Evolutionary conservation across 1,284 basidiomycete genomes (phyloP).

Genomic region (Sanghuangporus baumii): DNA sequence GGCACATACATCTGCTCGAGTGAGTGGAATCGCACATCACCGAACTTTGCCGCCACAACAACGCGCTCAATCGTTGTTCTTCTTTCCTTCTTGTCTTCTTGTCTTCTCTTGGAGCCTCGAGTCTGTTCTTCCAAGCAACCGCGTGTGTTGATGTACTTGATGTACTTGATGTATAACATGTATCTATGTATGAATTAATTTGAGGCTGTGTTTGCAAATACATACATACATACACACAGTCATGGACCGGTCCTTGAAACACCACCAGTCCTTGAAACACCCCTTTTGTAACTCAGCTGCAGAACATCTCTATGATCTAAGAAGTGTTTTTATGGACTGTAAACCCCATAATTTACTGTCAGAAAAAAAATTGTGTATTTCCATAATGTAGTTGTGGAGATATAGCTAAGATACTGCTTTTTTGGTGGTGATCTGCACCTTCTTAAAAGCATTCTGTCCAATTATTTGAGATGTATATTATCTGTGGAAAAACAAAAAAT

Average conservation of each 20-base stretch:
- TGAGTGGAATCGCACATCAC: too few relatives aligned
- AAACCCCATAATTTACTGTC: background rate
- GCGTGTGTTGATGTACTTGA: too few relatives aligned
- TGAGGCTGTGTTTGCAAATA: too few relatives aligned
- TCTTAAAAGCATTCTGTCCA: background rate
- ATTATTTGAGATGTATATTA: background rate
- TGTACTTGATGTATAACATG: too few relatives aligned
- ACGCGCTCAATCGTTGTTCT: too few relatives aligned
- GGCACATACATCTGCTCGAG: too few relatives aligned
- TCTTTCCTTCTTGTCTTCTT: too few relatives aligned
- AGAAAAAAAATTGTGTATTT: background rate
- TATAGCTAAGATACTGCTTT: background rate
- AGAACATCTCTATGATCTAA: background rate
- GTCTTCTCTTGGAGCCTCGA: too few relatives aligned
- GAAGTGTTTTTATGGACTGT: background rate
- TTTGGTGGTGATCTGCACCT: background rate
- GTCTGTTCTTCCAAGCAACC: too few relatives aligned
- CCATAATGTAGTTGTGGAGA: background rate
- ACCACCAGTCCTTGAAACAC: background rate
- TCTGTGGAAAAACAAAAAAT: background rate
- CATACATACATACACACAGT: too few relatives aligned
- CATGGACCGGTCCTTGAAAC: background rate
- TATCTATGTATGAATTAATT: too few relatives aligned
- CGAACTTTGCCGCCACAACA: too few relatives aligned
- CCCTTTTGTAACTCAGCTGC: background rate